These are phyloP conservation scores for Ogataea henricii DNA, from an alignment of 805 yeast genomes.

Conservation along the genomic window DNA sequence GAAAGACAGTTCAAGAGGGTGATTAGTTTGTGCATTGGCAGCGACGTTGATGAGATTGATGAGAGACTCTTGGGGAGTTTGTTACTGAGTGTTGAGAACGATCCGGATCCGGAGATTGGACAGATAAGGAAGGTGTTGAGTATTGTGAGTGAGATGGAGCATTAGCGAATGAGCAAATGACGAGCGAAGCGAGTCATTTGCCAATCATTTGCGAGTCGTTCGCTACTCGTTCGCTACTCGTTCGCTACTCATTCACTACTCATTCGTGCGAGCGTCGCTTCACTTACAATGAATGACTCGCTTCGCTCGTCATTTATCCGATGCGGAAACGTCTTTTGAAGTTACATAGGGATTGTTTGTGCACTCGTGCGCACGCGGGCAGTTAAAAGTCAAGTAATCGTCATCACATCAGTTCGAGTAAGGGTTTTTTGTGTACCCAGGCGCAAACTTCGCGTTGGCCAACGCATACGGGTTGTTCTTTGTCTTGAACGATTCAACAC, in stretches of 20 bases:
- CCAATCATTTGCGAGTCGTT: neutral
- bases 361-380: neutral
- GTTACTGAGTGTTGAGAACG: conserved; percentile 88
- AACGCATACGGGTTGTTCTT: conserved; percentile 18
- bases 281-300: neutral
- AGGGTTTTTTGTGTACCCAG: conserved; percentile 22
- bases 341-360: neutral
- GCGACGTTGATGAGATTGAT: conserved; percentile 70
- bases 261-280: no score
- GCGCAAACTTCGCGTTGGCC: conserved; percentile 26
- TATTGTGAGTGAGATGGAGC: conserved; percentile 34
- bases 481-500: conserved; percentile 6
- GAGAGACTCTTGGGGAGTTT: conserved; percentile 70
- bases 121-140: conserved; percentile 37
- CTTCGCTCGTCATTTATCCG: no score
- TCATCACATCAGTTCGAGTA: conserved; percentile 19
- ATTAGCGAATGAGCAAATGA: conserved; percentile 5
- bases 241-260: no score
- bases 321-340: no score
- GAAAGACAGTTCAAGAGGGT: conserved; percentile 85
- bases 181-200: neutral
- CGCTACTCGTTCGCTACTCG: no score
- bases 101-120: conserved; percentile 52
- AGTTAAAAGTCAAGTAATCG: neutral
- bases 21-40: conserved; percentile 87